phyloP scores from a whole-genome alignment of 2,329 filamentous ascomycete genomes.

The Pyrenochaeta sp. region DNA sequence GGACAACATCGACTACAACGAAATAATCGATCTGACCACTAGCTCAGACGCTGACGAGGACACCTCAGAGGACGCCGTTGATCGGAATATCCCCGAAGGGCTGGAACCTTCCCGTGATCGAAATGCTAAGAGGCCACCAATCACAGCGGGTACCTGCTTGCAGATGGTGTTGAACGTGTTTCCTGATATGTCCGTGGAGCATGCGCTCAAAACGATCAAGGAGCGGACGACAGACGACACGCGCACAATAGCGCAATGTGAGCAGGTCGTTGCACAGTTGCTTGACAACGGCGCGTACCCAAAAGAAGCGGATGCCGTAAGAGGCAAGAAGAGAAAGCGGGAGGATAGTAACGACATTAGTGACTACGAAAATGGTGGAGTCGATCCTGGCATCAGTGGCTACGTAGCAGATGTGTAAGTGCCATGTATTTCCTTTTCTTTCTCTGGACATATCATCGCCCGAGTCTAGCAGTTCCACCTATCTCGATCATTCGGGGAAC shows the following conservation, averaged over 20 bases:
- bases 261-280: conserved; percentile 36
- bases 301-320: conserved; percentile 38
- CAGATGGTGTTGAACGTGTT: conserved; percentile 43
- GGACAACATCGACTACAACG: conserved; percentile 3
- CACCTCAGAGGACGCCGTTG: conserved; percentile 21
- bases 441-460: too few species aligned
- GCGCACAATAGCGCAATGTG: conserved; percentile 31
- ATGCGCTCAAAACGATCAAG: conserved; percentile 37
- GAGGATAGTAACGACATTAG: conserved; percentile 28
- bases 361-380: conserved; percentile 32
- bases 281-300: conserved; percentile 44
- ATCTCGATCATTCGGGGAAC: too few species aligned
- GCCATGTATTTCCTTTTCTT: too few species aligned
- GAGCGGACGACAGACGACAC: conserved; percentile 29
- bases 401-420: conserved; percentile 43
- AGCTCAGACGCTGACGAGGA: conserved; percentile 33
- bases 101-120: not conserved
- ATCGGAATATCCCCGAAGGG: too few species aligned
- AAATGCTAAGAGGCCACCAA: conserved; percentile 1
- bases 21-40: conserved; percentile 30
- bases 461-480: too few species aligned
- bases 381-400: conserved; percentile 7
- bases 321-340: conserved; percentile 42
- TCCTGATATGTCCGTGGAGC: conserved; percentile 42
- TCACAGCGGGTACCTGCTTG: conserved; percentile 37